These are phyloP conservation scores for Botrytis elliptica DNA, from an alignment of 2,329 filamentous ascomycete genomes.

Conservation along the genomic window DNA sequence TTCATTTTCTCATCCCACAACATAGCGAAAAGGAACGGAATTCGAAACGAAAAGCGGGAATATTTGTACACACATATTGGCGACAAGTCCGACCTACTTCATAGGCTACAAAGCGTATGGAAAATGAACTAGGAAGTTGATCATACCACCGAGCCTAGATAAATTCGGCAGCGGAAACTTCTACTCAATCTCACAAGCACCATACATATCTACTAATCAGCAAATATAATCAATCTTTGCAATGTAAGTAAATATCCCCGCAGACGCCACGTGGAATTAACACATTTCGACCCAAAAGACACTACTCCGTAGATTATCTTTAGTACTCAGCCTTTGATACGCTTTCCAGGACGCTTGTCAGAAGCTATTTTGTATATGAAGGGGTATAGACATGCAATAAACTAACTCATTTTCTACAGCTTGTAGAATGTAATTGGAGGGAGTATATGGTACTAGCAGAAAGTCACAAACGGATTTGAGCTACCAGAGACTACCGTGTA, in stretches of 20 bases:
- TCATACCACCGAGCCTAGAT: neutral
- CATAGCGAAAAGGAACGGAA: neutral
- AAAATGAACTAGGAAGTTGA: neutral
- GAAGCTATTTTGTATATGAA: neutral
- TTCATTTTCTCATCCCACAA: neutral
- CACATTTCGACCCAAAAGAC: neutral
- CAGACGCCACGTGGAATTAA: neutral
- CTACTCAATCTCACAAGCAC: neutral
- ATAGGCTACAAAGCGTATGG: neutral
- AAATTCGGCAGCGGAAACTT: accelerated
- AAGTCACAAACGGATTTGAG: neutral
- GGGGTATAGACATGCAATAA: neutral
- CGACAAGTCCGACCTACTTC: neutral
- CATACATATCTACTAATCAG: neutral
- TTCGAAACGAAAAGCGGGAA: neutral
- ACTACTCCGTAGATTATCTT: neutral
- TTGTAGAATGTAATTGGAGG: neutral
- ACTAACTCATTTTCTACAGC: neutral
- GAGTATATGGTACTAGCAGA: neutral
- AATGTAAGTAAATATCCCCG: neutral
- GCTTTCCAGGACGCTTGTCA: neutral
- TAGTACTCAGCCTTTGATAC: neutral
- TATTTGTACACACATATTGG: neutral
- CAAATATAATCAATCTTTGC: neutral
- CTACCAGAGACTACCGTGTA: neutral